Base-by-base conservation (phyloP, 2,329 filamentous ascomycete genomes). In the Thielaviopsis punctulata region DNA sequence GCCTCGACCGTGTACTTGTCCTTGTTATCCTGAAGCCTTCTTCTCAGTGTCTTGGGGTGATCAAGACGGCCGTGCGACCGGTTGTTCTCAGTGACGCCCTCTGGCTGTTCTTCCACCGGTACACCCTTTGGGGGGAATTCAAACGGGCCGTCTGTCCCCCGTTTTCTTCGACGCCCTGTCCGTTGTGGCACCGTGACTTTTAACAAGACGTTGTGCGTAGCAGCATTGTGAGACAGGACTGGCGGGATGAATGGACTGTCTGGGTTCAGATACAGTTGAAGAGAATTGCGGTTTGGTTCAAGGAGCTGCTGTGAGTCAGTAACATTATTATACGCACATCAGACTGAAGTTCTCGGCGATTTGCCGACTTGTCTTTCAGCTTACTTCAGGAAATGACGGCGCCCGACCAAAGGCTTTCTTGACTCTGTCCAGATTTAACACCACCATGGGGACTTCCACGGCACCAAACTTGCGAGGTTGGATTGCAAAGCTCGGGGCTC, bases 121-220 rank as follows among this genome's bases (percentile, higher is more conserved):
- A 15, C 9, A 4, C 30, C 57, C 12, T 68, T 61, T 4, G 65
- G 33, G 49, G 70, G 66, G 3, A 71, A 71, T 41, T 71, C 66
- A 61, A 79, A 90, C 0, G 82, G 79, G 4, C 73, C 82, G 52
- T 80, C 64, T 4, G 79, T 79, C n/a, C 86, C 88, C 59, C 82
- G 74, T 68, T 89, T 95, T 54, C 89, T 77, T 66, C 85, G 94
- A 55, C 87, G 77, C 2, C 89, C 89, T 2, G 88, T 95, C 52
- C 86, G 73, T 64, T 82, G 92, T 0, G 92, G 90, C 1, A 96
- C 79, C 0, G 83, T 88, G 52, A 98, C 74, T 63, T 88, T 89
- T 51, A 98, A 72, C 19, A 96, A 73, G 19, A 96, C 69, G 61
- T 95, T 94, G 62, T 88, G 86, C 9, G 86, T 84, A 19, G 77